Conservation (phyloP, 805 yeast genomes). For the Saturnispora ahearnii region DNA sequence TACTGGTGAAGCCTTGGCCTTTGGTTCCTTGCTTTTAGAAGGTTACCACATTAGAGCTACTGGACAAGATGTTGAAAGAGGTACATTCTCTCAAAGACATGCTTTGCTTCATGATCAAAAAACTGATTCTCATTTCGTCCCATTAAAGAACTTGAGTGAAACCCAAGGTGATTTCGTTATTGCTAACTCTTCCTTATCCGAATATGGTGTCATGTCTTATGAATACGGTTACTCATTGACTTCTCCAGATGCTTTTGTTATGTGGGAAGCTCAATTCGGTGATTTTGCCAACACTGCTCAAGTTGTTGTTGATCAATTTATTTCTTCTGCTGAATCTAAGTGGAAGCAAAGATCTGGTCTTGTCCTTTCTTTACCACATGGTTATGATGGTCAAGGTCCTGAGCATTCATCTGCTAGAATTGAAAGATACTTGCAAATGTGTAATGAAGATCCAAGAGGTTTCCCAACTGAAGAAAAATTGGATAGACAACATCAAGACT, state of each 20-base stretch:
- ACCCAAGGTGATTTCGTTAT: slow-evolving; percentile 82
- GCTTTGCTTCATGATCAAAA: slow-evolving; percentile 95
- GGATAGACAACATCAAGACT: slow-evolving; percentile 96
- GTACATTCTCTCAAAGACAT: slow-evolving; percentile 99
- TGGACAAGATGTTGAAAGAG: slow-evolving; percentile 99
- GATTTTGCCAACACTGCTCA: slow-evolving; percentile 99
- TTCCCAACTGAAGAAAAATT: slow-evolving; percentile 88
- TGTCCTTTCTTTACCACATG: slow-evolving; percentile 93
- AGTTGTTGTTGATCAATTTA: slow-evolving; percentile 92
- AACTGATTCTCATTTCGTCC: slow-evolving; percentile 74
- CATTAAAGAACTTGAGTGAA: slow-evolving; percentile 70
- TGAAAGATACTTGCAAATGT: slow-evolving; percentile 91
- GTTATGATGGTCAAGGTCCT: slow-evolving; percentile 99
- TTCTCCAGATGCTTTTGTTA: slow-evolving; percentile 92
- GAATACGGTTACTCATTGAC: slow-evolving; percentile 98
- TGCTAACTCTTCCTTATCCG: slow-evolving; percentile 92
- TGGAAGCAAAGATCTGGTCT: slow-evolving; percentile 99
- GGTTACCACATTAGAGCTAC: slow-evolving; percentile 96
- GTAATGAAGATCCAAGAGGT: slow-evolving; percentile 90
- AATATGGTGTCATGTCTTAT: slow-evolving; percentile 98
- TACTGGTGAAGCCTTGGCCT: slow-evolving; percentile 98
- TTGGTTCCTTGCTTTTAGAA: slow-evolving; percentile 83
- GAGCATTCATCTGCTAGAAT: slow-evolving; percentile 98
- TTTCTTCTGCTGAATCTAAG: slow-evolving; percentile 93
- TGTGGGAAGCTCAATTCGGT: slow-evolving; percentile 99